phyloP scores from a whole-genome alignment of 768 basidiomycete species.

The Piloderma croceum region DNA sequence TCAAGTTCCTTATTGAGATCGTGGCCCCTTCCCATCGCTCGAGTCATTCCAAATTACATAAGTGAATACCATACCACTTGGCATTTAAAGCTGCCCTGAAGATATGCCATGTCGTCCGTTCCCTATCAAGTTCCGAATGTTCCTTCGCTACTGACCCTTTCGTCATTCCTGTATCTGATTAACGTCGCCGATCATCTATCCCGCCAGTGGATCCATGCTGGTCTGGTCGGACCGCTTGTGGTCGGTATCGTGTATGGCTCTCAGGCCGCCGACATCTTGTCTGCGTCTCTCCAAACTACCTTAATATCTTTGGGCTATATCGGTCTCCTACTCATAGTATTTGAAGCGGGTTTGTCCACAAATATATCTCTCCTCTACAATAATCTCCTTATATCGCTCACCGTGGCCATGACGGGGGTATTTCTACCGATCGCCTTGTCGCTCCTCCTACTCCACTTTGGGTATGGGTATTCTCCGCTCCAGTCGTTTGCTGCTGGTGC shows the following conservation, averaged over 20 bases:
- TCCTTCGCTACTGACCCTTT: constrained; percentile 39
- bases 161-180: constrained; percentile 52
- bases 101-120: too few relatives aligned
- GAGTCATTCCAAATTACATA: too few relatives aligned
- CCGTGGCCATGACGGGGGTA: constrained; percentile 49
- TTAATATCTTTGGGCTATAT: constrained; percentile 30
- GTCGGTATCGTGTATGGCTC: background rate
- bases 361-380: constrained; percentile 39
- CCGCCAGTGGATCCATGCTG: constrained; percentile 37
- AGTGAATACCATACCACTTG: too few relatives aligned
- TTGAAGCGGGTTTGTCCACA: constrained; percentile 55
- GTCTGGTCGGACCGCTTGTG: constrained; percentile 16
- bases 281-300: background rate
- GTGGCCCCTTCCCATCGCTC: too few relatives aligned
- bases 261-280: constrained; percentile 11
- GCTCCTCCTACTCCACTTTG: constrained; percentile 38
- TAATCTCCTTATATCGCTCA: constrained; percentile 41
- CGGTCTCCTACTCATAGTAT: constrained; percentile 47
- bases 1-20: too few relatives aligned
- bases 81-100: too few relatives aligned
- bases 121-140: constrained; percentile 27
- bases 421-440: constrained; percentile 45
- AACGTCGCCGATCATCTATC: constrained; percentile 42
- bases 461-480: constrained; percentile 34
- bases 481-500: constrained; percentile 60